phyloP scores from a whole-genome alignment of 106 monocot species.

The Dioscorea alata region DNA sequence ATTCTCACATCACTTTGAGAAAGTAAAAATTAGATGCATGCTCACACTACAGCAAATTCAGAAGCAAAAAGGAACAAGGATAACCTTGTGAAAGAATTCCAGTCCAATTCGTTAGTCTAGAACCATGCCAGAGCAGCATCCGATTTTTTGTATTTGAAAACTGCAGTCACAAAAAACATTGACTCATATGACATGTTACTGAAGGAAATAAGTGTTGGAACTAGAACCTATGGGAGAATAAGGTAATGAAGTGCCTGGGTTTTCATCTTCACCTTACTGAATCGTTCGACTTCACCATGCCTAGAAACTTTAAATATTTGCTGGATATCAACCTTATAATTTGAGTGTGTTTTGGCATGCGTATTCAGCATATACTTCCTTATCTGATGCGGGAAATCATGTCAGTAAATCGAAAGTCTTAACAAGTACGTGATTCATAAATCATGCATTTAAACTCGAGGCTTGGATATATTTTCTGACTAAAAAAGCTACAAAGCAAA shows the following conservation, averaged over 20 bases:
- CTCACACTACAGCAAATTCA: too few species aligned
- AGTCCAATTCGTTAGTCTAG: slow-evolving; percentile 90
- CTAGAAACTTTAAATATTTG: slow-evolving; percentile 71
- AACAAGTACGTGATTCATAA: too few species aligned
- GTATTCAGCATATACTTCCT: slow-evolving; percentile 78
- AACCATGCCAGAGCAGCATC: slow-evolving; percentile 99
- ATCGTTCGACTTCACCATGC: slow-evolving; percentile 55
- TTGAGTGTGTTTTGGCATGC: slow-evolving; percentile 82
- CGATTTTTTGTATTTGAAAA: slow-evolving; percentile 64
- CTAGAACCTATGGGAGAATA: too few species aligned
- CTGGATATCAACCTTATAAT: slow-evolving; percentile 59
- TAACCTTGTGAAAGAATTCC: slow-evolving; percentile 95
- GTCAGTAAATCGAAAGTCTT: neutral
- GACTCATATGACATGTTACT: too few species aligned
- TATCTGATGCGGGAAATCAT: slow-evolving; percentile 34
- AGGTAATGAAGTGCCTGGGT: neutral
- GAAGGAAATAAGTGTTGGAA: too few species aligned
- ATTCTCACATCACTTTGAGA: neutral
- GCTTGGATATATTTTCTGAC: neutral
- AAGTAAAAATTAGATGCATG: too few species aligned
- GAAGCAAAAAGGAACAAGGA: slow-evolving; percentile 8
- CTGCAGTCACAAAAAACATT: slow-evolving; percentile 33
- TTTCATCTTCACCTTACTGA: slow-evolving; percentile 47
- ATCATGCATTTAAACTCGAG: too few species aligned
- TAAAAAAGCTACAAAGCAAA: slow-evolving; percentile 4